Base-by-base conservation (phyloP, 345 rosid genomes). In the Xanthoceras sorbifolium region DNA sequence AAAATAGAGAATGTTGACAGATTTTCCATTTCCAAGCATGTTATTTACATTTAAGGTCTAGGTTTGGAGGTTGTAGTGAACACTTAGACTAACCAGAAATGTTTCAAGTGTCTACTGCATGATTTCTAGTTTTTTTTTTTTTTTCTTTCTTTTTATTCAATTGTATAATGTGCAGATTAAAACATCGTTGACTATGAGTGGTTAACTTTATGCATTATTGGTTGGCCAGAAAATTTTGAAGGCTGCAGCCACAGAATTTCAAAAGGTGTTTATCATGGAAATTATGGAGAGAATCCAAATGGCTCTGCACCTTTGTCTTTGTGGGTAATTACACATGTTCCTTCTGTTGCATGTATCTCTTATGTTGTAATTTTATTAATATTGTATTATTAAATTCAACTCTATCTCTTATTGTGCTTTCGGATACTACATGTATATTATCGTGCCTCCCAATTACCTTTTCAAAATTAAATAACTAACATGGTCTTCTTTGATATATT, bases 141-240 rank as follows among this genome's bases (percentile, higher is more conserved):
- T 42, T 50, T 28, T 40, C 36, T 46, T 48, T 65, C 40, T 78
- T 72, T n/a, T 50, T 62, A 54, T 54, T 54, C 60, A 20, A 54
- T 61, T 69, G 65, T 36, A 42, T 60, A 52, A n/a, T 80, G 61
- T 82, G 90, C 79, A 90, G 93, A 83, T 36, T 70, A 66, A 66
- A 78, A 67, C 73, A 74, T 86, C 82, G 63, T 78, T 79, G 82
- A 52, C 79, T 74, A 87, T 89, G 94, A 83, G 78, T 82, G 73
- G 78, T 82, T 93, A 84, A 84, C 82, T 28, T 69, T 76, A 77
- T 59, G 81, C 79, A 59, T 82, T 50, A 90, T 94, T 94, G 91
- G 92, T 79, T 94, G 98, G 99, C 87, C 52, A 89, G 84, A 79
- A 93, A 91, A 79, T 75, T 90, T 95, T 79, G 91, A 91, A 88